Conservation (phyloP, 2,329 filamentous ascomycete genomes). For the Colletotrichum graminicola region DNA sequence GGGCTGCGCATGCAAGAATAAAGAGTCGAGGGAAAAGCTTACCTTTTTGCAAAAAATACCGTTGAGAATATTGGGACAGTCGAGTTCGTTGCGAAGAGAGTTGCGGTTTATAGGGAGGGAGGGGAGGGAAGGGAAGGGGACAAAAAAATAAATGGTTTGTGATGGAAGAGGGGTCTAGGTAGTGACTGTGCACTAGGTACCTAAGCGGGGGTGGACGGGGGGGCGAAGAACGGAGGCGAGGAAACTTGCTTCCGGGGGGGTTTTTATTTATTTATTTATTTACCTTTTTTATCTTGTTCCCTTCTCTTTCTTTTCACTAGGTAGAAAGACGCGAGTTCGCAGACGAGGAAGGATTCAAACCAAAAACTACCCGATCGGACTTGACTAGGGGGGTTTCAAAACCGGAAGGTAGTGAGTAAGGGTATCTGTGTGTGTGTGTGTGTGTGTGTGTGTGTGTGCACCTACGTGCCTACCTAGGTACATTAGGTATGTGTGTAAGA, state of each 20-base stretch:
- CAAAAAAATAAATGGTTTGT: conserved; percentile 36
- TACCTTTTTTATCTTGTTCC: neutral
- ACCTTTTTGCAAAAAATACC: conserved; percentile 39
- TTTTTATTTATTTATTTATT: neutral
- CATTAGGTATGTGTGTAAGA: conserved; percentile 3
- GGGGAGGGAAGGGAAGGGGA: conserved; percentile 26
- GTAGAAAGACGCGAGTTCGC: neutral
- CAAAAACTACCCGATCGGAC: conserved; percentile 9
- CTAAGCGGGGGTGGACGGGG: neutral
- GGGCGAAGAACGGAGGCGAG: conserved; percentile 12
- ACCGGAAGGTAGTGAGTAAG: conserved; percentile 21
- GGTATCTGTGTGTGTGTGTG: neutral
- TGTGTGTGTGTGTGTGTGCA: neutral
- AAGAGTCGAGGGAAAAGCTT: conserved; percentile 29
- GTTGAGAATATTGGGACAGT: conserved; percentile 22
- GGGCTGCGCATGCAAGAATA: conserved; percentile 22
- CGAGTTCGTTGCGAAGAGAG: conserved; percentile 27
- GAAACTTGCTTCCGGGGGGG: conserved; percentile 25
- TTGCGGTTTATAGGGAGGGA: conserved; percentile 28
- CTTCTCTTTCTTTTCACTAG: neutral
- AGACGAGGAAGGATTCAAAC: neutral
- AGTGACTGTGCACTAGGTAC: conserved; percentile 12
- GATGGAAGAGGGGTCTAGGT: conserved; percentile 37
- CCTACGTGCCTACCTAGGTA: neutral
- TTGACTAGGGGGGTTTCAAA: conserved; percentile 26